Evolutionary conservation across 805 yeast species (phyloP), one percentile per base, ranked within the genome.

Genomic region (Isabelozyma rhagii): DNA sequence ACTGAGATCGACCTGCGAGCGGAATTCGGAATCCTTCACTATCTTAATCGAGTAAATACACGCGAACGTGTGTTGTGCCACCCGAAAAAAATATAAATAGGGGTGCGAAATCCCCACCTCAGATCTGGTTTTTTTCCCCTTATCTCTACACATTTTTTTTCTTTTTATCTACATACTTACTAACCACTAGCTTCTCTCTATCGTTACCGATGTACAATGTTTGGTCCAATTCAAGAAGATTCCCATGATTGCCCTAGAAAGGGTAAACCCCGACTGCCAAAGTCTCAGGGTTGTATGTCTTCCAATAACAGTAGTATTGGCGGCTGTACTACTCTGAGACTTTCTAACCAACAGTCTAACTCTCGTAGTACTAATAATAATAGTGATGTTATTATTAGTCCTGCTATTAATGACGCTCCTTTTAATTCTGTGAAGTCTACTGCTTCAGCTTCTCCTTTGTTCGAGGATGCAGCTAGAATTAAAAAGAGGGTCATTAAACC

Each of bases 231-330:
- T 55, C 55, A 63, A 57, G 66, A 54, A 63, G 73, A 68, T 64
- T 67, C 61, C 60, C 67, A 62, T 63, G 71, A 67, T 53, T 56
- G 67, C 34, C 53, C 55, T 47, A 45, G 49, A 31, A 66, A 64
- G 52, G 62, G 66, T 48, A 65, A 68, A 62, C 73, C 72, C 45
- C 72, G 72, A 68, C 72, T 66, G 72, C 66, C 58, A 39, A 49
- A 59, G 71, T 68, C 72, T 66, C 72, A 66, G 71, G 63, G 62
- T 44, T 29, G 38, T 43, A 43, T 17, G 18, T 11, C 44, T 27
- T 27, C 31, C 44, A 41, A 41, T 21, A 21, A 41, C 31, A 41
- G 44, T 27, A 27, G 44, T 41, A 27, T 31, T 43, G 38, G 28
- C 28, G 17, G 38, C n/a, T 43, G 21, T 43, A 43, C 38, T 31